Evolutionary conservation across 2,329 filamentous ascomycete species (phyloP), one percentile per base, ranked within the genome.

Genomic region (Beauveria scarabaeidicola): DNA sequence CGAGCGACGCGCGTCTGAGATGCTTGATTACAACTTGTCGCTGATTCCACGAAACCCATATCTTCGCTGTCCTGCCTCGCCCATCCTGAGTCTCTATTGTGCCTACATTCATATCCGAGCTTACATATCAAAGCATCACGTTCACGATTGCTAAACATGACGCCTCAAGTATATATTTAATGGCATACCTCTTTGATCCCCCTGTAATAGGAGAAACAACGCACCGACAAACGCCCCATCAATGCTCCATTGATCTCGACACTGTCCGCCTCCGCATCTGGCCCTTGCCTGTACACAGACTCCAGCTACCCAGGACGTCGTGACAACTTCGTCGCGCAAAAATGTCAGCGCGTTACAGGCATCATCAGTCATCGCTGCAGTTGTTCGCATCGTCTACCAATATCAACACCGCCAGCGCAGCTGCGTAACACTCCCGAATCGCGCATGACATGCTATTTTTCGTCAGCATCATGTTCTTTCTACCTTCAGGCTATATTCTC

Each of bases 351-450:
- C 2, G 29, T 50, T 9, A 9, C 25, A 7, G 23, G 23, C 21
- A n/a, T 51, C 50, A 50, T 54, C 6, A 36, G 9, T 41, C 43
- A 11, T 41, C 43, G 21, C n/a, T 29, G 27, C 19, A 36, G 5
- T 17, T 19, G 8, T 21, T 21, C 25, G 38, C 74, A 58, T 75
- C 79, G 60, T 87, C 82, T 43, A 86, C 77, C 58, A 91, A 72
- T 59, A 91, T 88, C 44, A 90, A 84, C 44, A 91, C 87, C 52
- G 84, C 88, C 57, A 91, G 70, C 40, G 86, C 86, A 17, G 86
- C 87, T 2, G 88, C 88, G 71, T 89, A 91, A 32, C 88, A 87
- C 71, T 90, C 88, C 62, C 88, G 78, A 61, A 91, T 85, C 10
- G 87, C 86, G 70, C 88, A 91, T 17, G 86, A 81, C 79, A 89